Base-by-base conservation (phyloP, 257 asterid species). In the Anisodus tanguticus region DNA sequence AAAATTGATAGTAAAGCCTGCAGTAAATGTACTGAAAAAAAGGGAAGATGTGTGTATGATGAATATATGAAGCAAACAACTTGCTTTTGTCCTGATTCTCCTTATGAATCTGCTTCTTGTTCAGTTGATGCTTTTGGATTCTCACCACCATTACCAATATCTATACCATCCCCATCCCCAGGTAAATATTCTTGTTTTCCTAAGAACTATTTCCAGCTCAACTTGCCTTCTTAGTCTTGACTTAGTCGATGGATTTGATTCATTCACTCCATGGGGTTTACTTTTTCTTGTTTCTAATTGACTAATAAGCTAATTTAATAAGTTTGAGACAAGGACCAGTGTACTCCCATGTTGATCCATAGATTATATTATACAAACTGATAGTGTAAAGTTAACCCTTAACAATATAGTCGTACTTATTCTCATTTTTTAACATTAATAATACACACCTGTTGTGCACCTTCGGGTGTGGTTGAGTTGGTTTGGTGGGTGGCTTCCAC, bases 11-110 rank as follows among this genome's bases (percentile, higher is more conserved):
- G 85, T 74, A 59, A 85, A 8, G 84, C 82, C 16, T 94, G 97
- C 86, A 82, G 58, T 19, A 89, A 84, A 7, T 94, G 98, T 79
- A 69, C 37, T 12, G 82, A 62, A 22, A 91, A 95, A 0, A 81
- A 67, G 10, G 98, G 98, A 3, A 88, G 89, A 66, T 92, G 97
- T 68, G 98, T 94, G 37, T 91, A 37, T 49, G 80, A 88, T 86
- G 58, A 51, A 22, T 84, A 11, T 39, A 67, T 82, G 0, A 88
- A 89, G 62, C 84, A 26, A 78, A 90, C 93, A 13, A 67, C 80
- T 78, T 94, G 98, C 82, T 89, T 88, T 81, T 94, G 97, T 86
- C 91, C 92, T 16, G 63, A 59, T 82, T 87, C 87, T 43, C 94
- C 95, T 0, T 89, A 79, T 81, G 22, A 76, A 78, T 59, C 88